phyloP scores from a whole-genome alignment of 805 yeast genomes.

The Candida pseudoglaebosa region DNA sequence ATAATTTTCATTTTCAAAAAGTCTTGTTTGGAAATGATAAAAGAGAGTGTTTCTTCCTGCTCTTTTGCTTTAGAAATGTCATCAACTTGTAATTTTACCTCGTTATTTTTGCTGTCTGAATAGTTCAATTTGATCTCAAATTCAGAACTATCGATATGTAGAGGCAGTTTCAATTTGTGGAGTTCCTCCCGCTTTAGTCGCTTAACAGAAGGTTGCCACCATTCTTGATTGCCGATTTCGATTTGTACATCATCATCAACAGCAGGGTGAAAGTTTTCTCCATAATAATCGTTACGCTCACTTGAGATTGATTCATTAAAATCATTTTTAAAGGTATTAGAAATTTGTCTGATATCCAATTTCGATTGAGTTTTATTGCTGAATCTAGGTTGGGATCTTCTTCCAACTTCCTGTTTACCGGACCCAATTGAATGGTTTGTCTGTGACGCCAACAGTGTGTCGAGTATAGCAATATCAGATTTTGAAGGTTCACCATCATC shows the following conservation, averaged over 20 bases:
- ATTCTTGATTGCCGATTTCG: slow-evolving; percentile 5
- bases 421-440: too few relatives aligned
- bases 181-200: slow-evolving; percentile 5
- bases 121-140: background rate
- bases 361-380: background rate
- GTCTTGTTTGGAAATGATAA: slow-evolving; percentile 66
- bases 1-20: slow-evolving; percentile 71
- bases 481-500: too few relatives aligned
- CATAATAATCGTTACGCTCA: slow-evolving; percentile 8
- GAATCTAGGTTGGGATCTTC: too few relatives aligned
- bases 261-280: slow-evolving; percentile 11
- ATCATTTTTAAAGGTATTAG: background rate
- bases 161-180: slow-evolving; percentile 2
- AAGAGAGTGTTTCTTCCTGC: slow-evolving; percentile 56
- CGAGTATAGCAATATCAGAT: too few relatives aligned
- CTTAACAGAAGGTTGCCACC: slow-evolving; percentile 7
- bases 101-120: background rate
- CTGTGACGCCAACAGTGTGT: too few relatives aligned
- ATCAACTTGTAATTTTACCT: slow-evolving; percentile 19
- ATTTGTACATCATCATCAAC: slow-evolving; percentile 1
- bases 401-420: too few relatives aligned
- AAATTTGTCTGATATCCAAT: background rate
- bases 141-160: background rate
- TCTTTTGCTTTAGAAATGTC: slow-evolving; percentile 43
- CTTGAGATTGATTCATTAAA: background rate